These are phyloP conservation scores for Botrytis fragariae DNA, from an alignment of 2,329 filamentous ascomycete genomes.

Conservation along the genomic window DNA sequence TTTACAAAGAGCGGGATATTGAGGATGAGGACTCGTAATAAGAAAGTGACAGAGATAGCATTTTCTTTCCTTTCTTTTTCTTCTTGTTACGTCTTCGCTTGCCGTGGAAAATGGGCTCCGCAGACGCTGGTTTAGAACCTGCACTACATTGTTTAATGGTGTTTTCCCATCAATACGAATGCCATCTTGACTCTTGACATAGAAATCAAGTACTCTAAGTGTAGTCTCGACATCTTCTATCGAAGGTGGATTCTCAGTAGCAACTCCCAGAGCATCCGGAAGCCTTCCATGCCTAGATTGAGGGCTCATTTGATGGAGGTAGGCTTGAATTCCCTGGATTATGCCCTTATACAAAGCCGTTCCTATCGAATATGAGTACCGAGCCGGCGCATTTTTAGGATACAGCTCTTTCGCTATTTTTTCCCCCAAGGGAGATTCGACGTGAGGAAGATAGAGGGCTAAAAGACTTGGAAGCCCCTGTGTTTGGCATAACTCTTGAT, in stretches of 20 bases:
- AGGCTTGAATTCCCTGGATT: slow-evolving; percentile 24
- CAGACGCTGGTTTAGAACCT: neutral
- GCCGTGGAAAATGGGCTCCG: neutral
- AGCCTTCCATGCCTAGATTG: slow-evolving; percentile 13
- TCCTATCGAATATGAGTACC: slow-evolving; percentile 1
- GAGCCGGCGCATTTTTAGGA: slow-evolving; percentile 19
- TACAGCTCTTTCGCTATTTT: slow-evolving; percentile 20
- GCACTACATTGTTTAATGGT: neutral
- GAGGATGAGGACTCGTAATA: slow-evolving; percentile 16
- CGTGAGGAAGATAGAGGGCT: slow-evolving; percentile 21
- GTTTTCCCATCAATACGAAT: neutral
- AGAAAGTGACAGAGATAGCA: slow-evolving; percentile 12
- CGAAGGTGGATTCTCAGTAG: neutral
- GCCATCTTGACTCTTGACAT: neutral
- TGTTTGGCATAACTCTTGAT: slow-evolving; percentile 21
- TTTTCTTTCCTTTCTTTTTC: neutral
- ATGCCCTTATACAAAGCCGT: slow-evolving; percentile 13
- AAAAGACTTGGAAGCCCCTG: slow-evolving; percentile 23
- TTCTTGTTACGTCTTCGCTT: neutral
- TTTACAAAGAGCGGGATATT: slow-evolving; percentile 25
- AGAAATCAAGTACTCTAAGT: slow-evolving; percentile 9
- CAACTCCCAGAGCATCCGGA: slow-evolving; percentile 8
- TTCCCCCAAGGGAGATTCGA: slow-evolving; percentile 11
- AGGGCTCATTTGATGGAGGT: slow-evolving; percentile 21
- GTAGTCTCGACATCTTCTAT: slow-evolving; percentile 8